Conservation (phyloP, 192 early-diverging fungal genomes). For the Phlyctochytrium planicorne region DNA sequence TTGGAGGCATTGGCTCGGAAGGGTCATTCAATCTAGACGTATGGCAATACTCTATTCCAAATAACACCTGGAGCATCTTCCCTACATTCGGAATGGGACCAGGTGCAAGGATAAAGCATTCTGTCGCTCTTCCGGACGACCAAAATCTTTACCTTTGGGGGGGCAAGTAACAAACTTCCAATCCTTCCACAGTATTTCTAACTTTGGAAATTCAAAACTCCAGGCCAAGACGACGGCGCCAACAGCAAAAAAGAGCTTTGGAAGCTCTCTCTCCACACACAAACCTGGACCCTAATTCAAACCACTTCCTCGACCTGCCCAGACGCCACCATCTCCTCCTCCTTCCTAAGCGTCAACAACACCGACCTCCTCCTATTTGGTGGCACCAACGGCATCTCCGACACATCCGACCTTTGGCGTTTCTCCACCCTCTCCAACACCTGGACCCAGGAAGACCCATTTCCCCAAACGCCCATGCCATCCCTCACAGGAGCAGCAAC, state of each 20-base stretch:
- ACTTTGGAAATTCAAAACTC: no score
- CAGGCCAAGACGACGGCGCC: conserved; percentile 10
- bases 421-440: not conserved
- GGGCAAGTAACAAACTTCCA: no score
- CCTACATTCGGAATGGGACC: not conserved
- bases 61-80: conserved; percentile 1
- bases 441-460: conserved; percentile 1
- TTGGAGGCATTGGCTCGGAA: not conserved
- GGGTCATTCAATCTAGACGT: not conserved
- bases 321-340: not conserved
- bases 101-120: not conserved
- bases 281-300: not conserved
- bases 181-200: no score
- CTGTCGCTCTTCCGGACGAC: not conserved
- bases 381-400: conserved; percentile 3
- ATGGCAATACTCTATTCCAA: not conserved
- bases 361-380: conserved; percentile 17
- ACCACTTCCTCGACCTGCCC: not conserved
- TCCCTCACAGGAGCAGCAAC: not conserved
- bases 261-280: not conserved
- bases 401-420: conserved; percentile 7
- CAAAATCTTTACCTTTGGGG: conserved; percentile 3
- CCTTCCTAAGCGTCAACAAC: conserved; percentile 1
- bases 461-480: not conserved
- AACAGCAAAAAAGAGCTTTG: conserved; percentile 6